Evolutionary conservation across 1,284 basidiomycete genomes (phyloP), one percentile per base, ranked within the genome.

Genomic region (Sutorius eximius): DNA sequence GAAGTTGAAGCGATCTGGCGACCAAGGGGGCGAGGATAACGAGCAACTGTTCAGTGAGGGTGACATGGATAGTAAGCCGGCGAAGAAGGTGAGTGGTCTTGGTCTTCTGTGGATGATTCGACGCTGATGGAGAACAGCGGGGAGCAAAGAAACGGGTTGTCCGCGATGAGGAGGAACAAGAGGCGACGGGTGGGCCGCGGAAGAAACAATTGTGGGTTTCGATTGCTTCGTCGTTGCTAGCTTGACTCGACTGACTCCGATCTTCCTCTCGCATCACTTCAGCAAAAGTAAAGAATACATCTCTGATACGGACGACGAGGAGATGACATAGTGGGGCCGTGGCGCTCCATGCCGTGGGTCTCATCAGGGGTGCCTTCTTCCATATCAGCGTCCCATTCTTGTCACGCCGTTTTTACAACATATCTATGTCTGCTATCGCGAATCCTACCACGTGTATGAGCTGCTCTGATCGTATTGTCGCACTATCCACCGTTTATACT

Each of bases 201-300:
- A 89, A 86, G 73, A 90, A 88, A 69, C 86, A 89, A 71, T 87
- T 82, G 87, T 90, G 62, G 65, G 87, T 80, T 49, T 38, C 15
- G 24, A 27, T 27, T 5, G 18, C 34, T 11, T 20, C 20, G 32
- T 3, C 13, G 2, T 8, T 1, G 18, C 18, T 27, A 5, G 30
- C 18, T 11, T 38, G 37, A 24, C 22, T n/a, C 29, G 10, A 32
- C 50, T 53, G 29, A 52, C 40, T 11, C 24, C 24, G 24, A 27
- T 27, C 24, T 6, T 11, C 24, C 41, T 37, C 22, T 41, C 15
- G 27, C 15, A 8, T 16, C 34, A 5, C 45, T 33, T 44, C 57
- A 91, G 89, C 65, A 91, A 90, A 76, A 89, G 87, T 68, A 89
- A 89, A 69, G 89, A 86, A 63, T 80, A 83, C 64, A 81, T 91